Evolutionary conservation across 805 yeast genomes (phyloP), one percentile per base, ranked within the genome.

Genomic region (Saturnispora sekii): DNA sequence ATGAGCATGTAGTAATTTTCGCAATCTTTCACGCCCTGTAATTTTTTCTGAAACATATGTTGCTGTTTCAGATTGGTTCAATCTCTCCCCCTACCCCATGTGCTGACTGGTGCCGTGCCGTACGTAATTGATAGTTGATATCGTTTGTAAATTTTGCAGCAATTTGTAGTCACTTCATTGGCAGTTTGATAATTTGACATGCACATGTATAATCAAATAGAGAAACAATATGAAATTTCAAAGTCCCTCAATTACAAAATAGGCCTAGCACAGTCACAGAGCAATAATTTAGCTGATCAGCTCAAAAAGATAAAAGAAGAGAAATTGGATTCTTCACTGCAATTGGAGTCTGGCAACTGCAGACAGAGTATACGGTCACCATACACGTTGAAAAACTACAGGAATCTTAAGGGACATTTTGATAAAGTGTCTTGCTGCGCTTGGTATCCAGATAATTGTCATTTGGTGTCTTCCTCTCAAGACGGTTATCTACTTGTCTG

Each of bases 401-500:
- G 52, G n/a, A 58, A 73, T 1, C 60, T 77, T 35, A 65, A 59
- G 43, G 87, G 87, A 1, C 96, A 89, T 58, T 75, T 74, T 51
- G 82, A 79, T 57, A 87, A 88, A 57, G 73, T 88, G 16, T 72
- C 80, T 8, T 76, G 78, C 47, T 66, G 84, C 46, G 68, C 76
- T 43, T 84, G 96, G 94, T 72, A 78, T 44, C 59, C 67, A 1
- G 82, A 84, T 56, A 80, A 81, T n/a, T 61, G 64, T 38, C 71
- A 70, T 38, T 56, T 88, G 2, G 61, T 87, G 8, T 76, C 87
- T 41, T 87, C 86, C 0, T 80, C 90, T 21, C 95, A 85, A 58
- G 97, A 89, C 62, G 96, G 95, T 2, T 83, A 77, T 56, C 68
- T 87, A 68, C 68, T 89, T 33, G 62, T 85, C 16, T 89, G 97